Evolutionary conservation across 768 basidiomycete species (phyloP).

Genomic region (Russula sp.): DNA sequence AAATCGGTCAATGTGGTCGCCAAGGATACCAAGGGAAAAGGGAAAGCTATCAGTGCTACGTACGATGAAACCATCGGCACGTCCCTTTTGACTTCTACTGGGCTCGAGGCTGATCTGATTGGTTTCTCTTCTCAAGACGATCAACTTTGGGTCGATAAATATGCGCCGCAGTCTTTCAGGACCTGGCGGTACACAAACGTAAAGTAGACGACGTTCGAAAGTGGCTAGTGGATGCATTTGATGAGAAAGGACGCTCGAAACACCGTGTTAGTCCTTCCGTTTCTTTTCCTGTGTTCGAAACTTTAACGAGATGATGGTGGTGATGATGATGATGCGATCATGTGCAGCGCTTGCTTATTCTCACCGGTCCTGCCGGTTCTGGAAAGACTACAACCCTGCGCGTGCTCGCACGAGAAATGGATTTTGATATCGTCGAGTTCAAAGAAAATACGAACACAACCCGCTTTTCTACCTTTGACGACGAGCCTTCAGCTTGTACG

Average conservation of each 20-base stretch:
- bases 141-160: constrained; percentile 39
- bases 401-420: constrained; percentile 69
- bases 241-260: constrained; percentile 63
- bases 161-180: constrained; percentile 45
- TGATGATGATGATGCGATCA: not conserved
- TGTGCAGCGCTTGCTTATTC: constrained; percentile 69
- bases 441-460: constrained; percentile 50
- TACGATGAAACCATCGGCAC: constrained; percentile 8
- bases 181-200: constrained; percentile 73
- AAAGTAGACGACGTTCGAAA: constrained; percentile 76
- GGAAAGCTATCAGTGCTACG: constrained; percentile 24
- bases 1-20: not conserved
- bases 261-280: constrained; percentile 58
- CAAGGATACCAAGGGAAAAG: constrained; percentile 33
- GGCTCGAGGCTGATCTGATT: not conserved
- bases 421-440: constrained; percentile 77
- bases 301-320: constrained; percentile 1
- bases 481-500: constrained; percentile 20
- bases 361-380: constrained; percentile 87
- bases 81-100: not conserved
- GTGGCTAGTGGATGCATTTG: constrained; percentile 73
- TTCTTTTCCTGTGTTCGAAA: not conserved
- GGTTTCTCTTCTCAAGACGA: constrained; percentile 18
- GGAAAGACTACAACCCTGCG: constrained; percentile 87
- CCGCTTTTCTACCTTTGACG: constrained; percentile 47